A percentile compares a stretch with the other conserved stretches of the same genome.
These are phyloP conservation scores for Gastrolobium villosum DNA, from an alignment of 306 rosid species.

Conservation along the genomic window DNA sequence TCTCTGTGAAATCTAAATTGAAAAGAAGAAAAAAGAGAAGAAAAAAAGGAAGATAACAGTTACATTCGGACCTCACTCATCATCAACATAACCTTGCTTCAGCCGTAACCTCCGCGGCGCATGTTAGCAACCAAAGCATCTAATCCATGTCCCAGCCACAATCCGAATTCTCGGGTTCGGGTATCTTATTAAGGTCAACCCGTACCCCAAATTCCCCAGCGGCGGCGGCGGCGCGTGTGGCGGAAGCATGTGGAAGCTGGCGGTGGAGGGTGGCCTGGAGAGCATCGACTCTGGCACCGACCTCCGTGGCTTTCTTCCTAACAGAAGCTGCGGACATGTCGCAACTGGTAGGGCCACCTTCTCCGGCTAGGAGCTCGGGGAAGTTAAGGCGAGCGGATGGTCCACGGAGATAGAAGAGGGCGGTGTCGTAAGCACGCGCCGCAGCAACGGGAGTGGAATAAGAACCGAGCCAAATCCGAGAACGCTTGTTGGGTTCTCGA, in stretches of 20 bases:
- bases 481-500: constrained; percentile 95
- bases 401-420: constrained; percentile 81
- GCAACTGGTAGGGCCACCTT: constrained; percentile 25
- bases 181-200: constrained; percentile 82
- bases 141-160: constrained; percentile 54
- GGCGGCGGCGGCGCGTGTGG: constrained; percentile 40
- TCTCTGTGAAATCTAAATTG: constrained; percentile 47
- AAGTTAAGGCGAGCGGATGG: constrained; percentile 91
- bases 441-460: constrained; percentile 92
- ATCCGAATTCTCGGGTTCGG: constrained; percentile 83
- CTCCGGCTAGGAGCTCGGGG: constrained; percentile 66
- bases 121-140: constrained; percentile 47
- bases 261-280: constrained; percentile 63
- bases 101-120: constrained; percentile 58
- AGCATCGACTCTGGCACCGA: constrained; percentile 90
- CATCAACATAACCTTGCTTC: constrained; percentile 53
- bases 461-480: constrained; percentile 96
- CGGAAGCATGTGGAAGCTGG: constrained; percentile 42
- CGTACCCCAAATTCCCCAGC: constrained; percentile 55
- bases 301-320: constrained; percentile 89
- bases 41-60: constrained; percentile 12
- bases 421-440: constrained; percentile 94
- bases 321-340: constrained; percentile 88
- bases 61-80: constrained; percentile 56
- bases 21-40: neutral